A percentile compares a stretch with the other conserved stretches of the same genome.
Conservation (phyloP, 192 early-diverging fungal genomes). For the Dimargaris verticillata region DNA sequence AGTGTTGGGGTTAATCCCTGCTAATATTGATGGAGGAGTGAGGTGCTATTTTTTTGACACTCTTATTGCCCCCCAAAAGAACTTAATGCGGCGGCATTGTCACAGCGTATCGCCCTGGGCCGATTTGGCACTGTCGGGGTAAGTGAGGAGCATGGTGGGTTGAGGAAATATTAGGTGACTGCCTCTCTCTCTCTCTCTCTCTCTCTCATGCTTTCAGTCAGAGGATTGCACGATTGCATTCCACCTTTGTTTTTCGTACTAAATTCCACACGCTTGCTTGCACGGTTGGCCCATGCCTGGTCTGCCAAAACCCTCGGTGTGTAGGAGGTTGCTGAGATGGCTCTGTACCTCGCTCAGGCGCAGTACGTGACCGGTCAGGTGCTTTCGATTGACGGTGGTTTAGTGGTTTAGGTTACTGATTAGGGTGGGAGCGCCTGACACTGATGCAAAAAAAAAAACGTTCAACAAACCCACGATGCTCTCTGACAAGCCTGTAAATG, state of each 20-base stretch:
- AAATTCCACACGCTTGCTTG: too few relatives aligned
- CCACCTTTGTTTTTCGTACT: background rate
- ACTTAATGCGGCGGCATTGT: background rate
- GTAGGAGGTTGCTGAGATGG: conserved; percentile 41
- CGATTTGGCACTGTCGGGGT: background rate
- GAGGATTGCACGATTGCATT: conserved; percentile 23
- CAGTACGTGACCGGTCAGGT: conserved; percentile 49
- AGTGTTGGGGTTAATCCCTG: background rate
- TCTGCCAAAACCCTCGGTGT: background rate
- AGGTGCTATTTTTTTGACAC: background rate
- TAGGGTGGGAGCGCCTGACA: too few relatives aligned
- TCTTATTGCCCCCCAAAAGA: background rate
- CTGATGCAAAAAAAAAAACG: too few relatives aligned
- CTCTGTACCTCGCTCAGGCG: conserved; percentile 35
- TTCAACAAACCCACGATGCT: too few relatives aligned
- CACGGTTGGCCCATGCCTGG: too few relatives aligned
- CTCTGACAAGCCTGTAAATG: too few relatives aligned
- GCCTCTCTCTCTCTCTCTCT: background rate
- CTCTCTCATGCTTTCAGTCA: background rate
- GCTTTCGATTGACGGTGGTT: conserved; percentile 24
- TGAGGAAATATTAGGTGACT: too few relatives aligned
- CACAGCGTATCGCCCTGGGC: background rate
- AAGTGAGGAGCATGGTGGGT: background rate
- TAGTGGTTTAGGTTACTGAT: conserved; percentile 13
- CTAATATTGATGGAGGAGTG: background rate